phyloP scores from a whole-genome alignment of 1,284 basidiomycete genomes.

The Inonotus obliquus region DNA sequence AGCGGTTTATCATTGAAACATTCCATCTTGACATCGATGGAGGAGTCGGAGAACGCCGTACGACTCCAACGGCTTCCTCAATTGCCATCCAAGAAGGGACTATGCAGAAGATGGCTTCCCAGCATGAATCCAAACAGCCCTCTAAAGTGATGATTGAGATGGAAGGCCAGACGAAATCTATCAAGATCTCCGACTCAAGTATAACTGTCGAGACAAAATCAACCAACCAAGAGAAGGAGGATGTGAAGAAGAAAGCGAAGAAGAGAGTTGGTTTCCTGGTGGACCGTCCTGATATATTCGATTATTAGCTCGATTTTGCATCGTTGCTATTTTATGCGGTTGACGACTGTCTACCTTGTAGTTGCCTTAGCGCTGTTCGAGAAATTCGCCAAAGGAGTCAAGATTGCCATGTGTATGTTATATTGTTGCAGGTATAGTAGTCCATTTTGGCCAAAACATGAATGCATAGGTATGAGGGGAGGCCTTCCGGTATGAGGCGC shows the following conservation, averaged over 20 bases:
- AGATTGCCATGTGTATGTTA: background rate
- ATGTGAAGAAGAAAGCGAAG: conserved; percentile 42
- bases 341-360: background rate
- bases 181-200: background rate
- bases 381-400: background rate
- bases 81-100: conserved; percentile 24
- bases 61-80: conserved; percentile 42
- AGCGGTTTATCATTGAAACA: conserved; percentile 86
- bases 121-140: background rate
- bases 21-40: conserved; percentile 92
- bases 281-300: conserved; percentile 61
- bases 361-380: no score
- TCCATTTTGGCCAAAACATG: background rate
- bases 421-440: background rate
- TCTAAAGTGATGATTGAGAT: conserved; percentile 1
- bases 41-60: conserved; percentile 82
- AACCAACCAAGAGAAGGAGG: conserved; percentile 10
- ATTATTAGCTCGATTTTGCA: conserved; percentile 35
- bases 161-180: background rate
- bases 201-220: background rate
- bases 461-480: background rate
- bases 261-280: conserved; percentile 69
- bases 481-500: background rate
- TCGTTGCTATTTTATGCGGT: background rate
- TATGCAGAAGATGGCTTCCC: conserved; percentile 18